Base-by-base conservation (phyloP, 1,284 basidiomycete genomes). In the Lentinula novae-zelandiae region DNA sequence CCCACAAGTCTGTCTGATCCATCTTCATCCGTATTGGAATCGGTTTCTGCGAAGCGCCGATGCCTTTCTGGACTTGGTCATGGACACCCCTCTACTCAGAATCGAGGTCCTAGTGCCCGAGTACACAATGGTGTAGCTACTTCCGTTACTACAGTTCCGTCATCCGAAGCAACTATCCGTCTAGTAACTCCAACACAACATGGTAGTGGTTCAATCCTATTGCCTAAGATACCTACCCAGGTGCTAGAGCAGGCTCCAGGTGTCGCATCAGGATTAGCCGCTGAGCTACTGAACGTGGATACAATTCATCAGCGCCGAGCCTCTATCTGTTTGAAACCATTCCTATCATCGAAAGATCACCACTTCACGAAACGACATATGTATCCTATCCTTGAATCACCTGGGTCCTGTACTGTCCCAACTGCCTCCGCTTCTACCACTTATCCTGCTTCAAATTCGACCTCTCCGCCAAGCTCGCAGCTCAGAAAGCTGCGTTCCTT, bases 321-420 rank as follows among this genome's bases (percentile, higher is more conserved):
- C n/a, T 27, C 40, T 36, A 17, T 56, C 27, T 34, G 42, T 0
- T 20, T 56, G 1, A 36, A 27, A 20, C 31, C 40, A 15, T 34
- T 17, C 42, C 15, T 33, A 34, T 40, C 53, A 6, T 12, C 7
- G 34, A 38, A 27, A 34, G 8, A 31, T 13, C 36, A n/a, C 22
- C 27, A 9, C 15, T 48, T 56, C 39, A 5, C 27, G 12, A 46
- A 46, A 33, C 54, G 54, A 9, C 15, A 33, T n/a, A 46, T 56
- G 54, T 46, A 56, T 56, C 13, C 54, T 44, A 56, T 56, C 31
- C 31, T 33, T 34, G 54, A 56, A 46, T 36, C 12, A 27, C 39
- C 53, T 22, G 10, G 3, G 1, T 20, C 34, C 12, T n/a, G n/a
- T 20, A 40, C 39, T 9, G 5, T 22, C 22, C 22, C 44, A 4